Evolutionary conservation across 2,329 filamentous ascomycete genomes (phyloP), one percentile per base, ranked within the genome.

Genomic region (Aspergillus luchuensis): DNA sequence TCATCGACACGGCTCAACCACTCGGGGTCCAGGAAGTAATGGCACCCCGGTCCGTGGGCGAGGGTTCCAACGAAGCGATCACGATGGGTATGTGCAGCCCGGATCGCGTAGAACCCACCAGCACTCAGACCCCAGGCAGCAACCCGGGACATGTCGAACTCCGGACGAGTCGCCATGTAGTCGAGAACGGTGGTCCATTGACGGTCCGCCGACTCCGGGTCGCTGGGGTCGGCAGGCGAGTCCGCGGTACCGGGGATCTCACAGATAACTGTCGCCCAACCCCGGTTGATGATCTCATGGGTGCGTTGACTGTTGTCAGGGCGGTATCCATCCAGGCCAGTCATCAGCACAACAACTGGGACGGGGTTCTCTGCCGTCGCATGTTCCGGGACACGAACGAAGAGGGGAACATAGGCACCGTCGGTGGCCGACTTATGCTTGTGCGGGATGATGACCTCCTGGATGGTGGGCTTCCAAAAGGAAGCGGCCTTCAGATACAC

Each of bases 171-270:
- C 2, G 70, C 75, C 79, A 89, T 83, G 83, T 87, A 90, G 36
- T 82, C 82, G 3, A 91, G 74, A 30, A 90, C 75, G 62, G 84
- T 87, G 30, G 81, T 81, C 82, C 86, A 89, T 41, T 90, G 74
- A 2, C 88, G 80, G 68, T 91, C 89, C 0, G 85, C 78, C 1
- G 81, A 82, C 4, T 76, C 72, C 0, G 88, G 84, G 69, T 91
- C 88, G 0, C 80, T 78, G 30, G 85, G 79, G 63, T 88, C 85
- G 0, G 87, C 85, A 0, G 88, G 88, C 61, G 84, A 89, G 71
- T 91, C 88, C 5, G 86, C 88, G 2, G 87, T 89, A 0, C 87
- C 87, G 0, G 87, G 87, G 58, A 89, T 88, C 73, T 90, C 88
- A 8, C 81, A 81, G 23, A 88, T 82, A 2, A 90, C 80, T 8